Evolutionary conservation across 305 asterid species (phyloP).

Genomic region (Solanum chacoense): DNA sequence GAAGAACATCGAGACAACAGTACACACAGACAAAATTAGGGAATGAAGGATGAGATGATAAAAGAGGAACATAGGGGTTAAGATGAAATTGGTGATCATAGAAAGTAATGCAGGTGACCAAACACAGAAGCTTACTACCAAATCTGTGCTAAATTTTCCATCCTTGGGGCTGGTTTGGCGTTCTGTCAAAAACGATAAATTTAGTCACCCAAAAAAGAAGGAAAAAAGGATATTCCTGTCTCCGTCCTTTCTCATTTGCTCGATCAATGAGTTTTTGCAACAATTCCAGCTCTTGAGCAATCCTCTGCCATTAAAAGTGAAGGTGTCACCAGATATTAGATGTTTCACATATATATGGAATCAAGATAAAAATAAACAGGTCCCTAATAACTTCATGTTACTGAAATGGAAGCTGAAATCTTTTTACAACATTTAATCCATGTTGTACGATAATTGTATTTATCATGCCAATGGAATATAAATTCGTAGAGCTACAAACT

Average conservation of each 20-base stretch:
- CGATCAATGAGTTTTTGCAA: conserved; percentile 32
- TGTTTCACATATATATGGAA: background rate
- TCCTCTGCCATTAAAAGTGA: conserved; percentile 35
- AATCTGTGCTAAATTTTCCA: background rate
- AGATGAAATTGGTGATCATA: background rate
- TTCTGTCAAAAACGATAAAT: background rate
- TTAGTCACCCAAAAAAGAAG: background rate
- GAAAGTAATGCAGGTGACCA: background rate
- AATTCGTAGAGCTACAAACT: background rate
- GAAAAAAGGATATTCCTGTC: conserved; percentile 66
- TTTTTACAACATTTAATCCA: background rate
- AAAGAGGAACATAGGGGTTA: background rate
- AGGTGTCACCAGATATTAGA: background rate
- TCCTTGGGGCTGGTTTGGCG: background rate
- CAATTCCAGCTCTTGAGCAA: conserved; percentile 42
- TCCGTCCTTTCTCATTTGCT: conserved; percentile 87
- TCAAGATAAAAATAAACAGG: background rate
- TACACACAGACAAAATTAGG: background rate
- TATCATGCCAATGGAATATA: background rate
- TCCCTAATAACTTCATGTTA: background rate
- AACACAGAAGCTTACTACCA: background rate
- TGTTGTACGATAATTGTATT: background rate
- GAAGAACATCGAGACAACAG: background rate
- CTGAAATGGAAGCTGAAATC: background rate
- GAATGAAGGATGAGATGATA: background rate